Base-by-base conservation (phyloP, 2,329 filamentous ascomycete species). In the Neobulgaria alba region DNA sequence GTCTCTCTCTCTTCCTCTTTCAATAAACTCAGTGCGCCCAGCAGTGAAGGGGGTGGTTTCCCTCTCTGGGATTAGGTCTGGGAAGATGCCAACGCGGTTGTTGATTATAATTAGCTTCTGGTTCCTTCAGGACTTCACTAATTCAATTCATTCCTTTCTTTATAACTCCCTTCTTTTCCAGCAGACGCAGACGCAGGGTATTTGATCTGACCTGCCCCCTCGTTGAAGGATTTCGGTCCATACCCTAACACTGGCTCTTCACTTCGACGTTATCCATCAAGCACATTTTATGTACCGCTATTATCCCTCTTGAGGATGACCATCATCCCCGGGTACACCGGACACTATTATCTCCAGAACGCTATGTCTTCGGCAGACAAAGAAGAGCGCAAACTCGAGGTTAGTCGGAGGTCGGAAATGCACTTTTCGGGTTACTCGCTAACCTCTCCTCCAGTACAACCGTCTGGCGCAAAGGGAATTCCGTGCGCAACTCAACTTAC, bases 401-500 rank as follows among this genome's bases (percentile, higher is more conserved):
- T 58, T 52, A 29, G 49, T 43, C 35, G 36, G 34, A 12, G 10
- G 5, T 8, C 20, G 9, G 9, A 9, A 23, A 9, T n/a, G 12
- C 10, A 5, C 15, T 7, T 34, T 15, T 29, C 23, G 10, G 14
- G n/a, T 15, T 23, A 7, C n/a, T 4, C 14, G 14, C n/a, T 14
- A 12, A 23, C 14, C 10, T 32, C 8, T 32, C n/a, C 8, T 40
- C 14, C 17, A 61, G 58, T 61, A 61, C 49, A 67, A 67, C 45
- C 59, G 64, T 35, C 61, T 67, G 48, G 64, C 64, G 34, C 64
- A 67, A 42, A 52, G 64, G 49, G 62, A 66, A 48, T 67, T 67
- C 47, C 62, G 64, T 67, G 63, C 50, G 63, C 29, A 37, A 20
- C 32, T 33, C 16, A 17, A 23, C 33, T 18, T 33, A 32, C 40